Base-by-base conservation (phyloP, 768 basidiomycete species). In the Suillus spraguei region DNA sequence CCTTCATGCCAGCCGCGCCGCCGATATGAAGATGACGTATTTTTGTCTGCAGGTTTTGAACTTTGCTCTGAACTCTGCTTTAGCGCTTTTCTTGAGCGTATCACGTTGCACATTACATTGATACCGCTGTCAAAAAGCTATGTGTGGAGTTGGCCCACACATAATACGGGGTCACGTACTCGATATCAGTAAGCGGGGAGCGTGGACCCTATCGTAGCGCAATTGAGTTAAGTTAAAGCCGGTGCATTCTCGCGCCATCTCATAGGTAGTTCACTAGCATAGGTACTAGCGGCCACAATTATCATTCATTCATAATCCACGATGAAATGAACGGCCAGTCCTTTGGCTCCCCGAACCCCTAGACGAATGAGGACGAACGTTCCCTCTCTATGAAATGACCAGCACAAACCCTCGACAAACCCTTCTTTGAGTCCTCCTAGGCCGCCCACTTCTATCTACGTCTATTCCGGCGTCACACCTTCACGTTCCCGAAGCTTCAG, bases 401-500 rank as follows among this genome's bases (percentile, higher is more conserved):
- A 55, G 54, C 55, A 17, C 24, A 24, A 58, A 39, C 24, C 39
- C 56, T 41, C 24, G 10, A 17, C 11, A 24, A 9, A 11, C 36
- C 16, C 36, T 24, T 55, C 53, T 55, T 55, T 38, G 36, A 36
- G 35, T 4, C 20, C 14, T 24, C 60, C 60, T 44, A 39, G 47
- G 60, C 60, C 42, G 63, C 11, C 22, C 65, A 63, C 54, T 63
- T 62, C 62, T 58, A 60, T 66, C 63, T 67, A 64, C 13, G 62
- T 61, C 35, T 69, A 53, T 63, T 42, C 47, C 47, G 53, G 41
- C 61, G 68, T 70, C 70, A 72, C 69, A 65, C 68, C 68, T 66
- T 65, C 74, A 73, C 72, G 72, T 73, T 67, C 70, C 65, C 59
- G 59, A 73, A 73, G 74, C 70, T 66, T 70, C 68, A 68, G 73